Evolutionary conservation across 2,329 filamentous ascomycete genomes (phyloP), one percentile per base, ranked within the genome.

Genomic region (Ophiostoma fasciatum): DNA sequence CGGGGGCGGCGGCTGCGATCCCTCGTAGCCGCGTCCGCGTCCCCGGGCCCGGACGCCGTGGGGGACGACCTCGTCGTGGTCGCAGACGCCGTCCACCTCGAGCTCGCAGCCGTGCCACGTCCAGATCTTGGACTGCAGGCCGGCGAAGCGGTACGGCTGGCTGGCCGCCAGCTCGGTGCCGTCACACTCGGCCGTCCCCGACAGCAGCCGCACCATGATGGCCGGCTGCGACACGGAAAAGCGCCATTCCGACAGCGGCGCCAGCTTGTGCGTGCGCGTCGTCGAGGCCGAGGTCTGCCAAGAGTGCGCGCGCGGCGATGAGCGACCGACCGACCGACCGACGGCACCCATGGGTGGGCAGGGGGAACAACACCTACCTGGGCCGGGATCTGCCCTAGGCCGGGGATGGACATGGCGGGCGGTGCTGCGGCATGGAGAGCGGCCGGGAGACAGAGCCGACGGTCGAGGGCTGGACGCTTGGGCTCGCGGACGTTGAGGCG

Each of bases 61-160:
- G 0, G 26, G 5, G 5, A 72, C 58, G 64, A 72, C 39, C 38
- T 71, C 78, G 37, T 80, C 73, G 29, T 77, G 77, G 37, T 70
- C 62, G 34, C 68, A 67, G 10, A 62, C 60, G 3, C 78, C 77
- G 29, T 67, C 73, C 40, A 94, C 66, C 56, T 94, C 82, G 42
- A 98, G 62, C 36, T 75, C 75, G 58, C 85, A 94, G 48, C 90
- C 88, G 51, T 88, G 76, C 79, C 84, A 94, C 34, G 87, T 93
- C 56, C 82, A 82, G 50, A 98, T 79, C 42, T 88, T 87, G 39
- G 82, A 81, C 61, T 92, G 92, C 46, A 71, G 72, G 38, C 83
- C 82, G 31, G 71, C 69, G 57, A 98, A 88, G 22, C 68, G 77
- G 61, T 96, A 96, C 9, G 72, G 68, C 35, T 80, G 79, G 38